These are phyloP conservation scores for Xylaria acuta DNA, from an alignment of 495 filamentous ascomycete genomes.

Conservation along the genomic window DNA sequence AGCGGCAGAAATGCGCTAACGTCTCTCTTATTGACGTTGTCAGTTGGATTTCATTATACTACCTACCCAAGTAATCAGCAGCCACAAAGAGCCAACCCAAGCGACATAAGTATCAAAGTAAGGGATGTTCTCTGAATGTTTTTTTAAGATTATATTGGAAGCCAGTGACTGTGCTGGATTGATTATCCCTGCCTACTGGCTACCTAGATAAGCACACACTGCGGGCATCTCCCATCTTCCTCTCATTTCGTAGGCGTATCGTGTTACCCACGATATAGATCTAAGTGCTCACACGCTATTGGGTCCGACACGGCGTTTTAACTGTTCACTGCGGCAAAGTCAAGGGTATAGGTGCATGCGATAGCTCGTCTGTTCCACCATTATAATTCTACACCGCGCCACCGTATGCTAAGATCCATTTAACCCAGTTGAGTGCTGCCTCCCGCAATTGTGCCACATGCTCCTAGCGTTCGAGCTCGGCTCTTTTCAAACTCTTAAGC, in stretches of 20 bases:
- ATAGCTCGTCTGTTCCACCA: not conserved
- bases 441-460: not conserved
- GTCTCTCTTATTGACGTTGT: not conserved
- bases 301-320: not conserved
- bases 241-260: not conserved
- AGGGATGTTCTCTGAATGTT: too few relatives aligned
- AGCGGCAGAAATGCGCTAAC: not conserved
- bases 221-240: not conserved
- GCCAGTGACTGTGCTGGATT: not conserved
- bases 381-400: not conserved
- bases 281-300: not conserved
- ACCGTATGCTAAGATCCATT: not conserved
- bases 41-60: not conserved
- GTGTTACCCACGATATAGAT: not conserved
- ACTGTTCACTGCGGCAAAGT: not conserved
- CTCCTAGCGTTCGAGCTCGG: not conserved
- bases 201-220: not conserved
- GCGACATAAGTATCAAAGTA: not conserved
- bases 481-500: not conserved
- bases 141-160: not conserved
- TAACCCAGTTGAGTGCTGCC: not conserved
- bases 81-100: not conserved
- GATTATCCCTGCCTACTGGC: not conserved
- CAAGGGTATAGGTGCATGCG: not conserved
- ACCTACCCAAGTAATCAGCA: not conserved